Evolutionary conservation across 2,329 filamentous ascomycete genomes (phyloP), one percentile per base, ranked within the genome.

Genomic region (Cytospora mali): DNA sequence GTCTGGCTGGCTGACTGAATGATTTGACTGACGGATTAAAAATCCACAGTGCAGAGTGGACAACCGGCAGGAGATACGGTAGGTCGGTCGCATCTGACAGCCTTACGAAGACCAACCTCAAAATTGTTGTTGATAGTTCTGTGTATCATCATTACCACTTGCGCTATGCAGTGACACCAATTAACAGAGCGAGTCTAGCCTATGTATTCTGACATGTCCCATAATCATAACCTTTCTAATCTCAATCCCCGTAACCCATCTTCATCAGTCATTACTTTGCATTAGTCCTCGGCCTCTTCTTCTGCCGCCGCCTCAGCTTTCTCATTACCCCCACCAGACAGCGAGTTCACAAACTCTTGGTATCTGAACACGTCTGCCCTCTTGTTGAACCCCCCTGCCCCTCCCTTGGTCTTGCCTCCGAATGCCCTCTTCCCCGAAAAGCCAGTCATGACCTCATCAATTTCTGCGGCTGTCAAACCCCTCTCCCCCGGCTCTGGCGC

Each of bases 351-450:
- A 77, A 98, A 98, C 63, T 99, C 95, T 66, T 92, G 87, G 73
- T 98, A 99, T 71, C 88, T 86, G 76, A 99, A 98, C 0, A 98
- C 93, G 64, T 98, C 94, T 0, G 91, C 92, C 66, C 90, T 84
- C 71, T 88, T 89, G 62, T 82, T 76, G 71, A 88, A 66, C 66
- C 84, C 76, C 67, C 80, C 73, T 70, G 76, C 74, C 65, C 85
- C 76, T 66, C 80, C 73, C 74, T 79, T 80, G 70, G 75, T 80
- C 69, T 89, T 91, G 55, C 87, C 90, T 53, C 87, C 90, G 75
- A 98, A 96, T 0, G 91, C 92, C 65, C 92, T 84, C 62, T 92
- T 84, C 0, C 92, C 91, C 4, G 90, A 91, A 75, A 97, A 99
- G 0, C 92, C 93, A 62, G 84, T 86, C 68, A 98, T 84, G n/a